A percentile compares a stretch with the other conserved stretches of the same genome.
These are phyloP conservation scores for Plasmodium vivax DNA, from an alignment of 169 alveolate species.

Conservation along the genomic window DNA sequence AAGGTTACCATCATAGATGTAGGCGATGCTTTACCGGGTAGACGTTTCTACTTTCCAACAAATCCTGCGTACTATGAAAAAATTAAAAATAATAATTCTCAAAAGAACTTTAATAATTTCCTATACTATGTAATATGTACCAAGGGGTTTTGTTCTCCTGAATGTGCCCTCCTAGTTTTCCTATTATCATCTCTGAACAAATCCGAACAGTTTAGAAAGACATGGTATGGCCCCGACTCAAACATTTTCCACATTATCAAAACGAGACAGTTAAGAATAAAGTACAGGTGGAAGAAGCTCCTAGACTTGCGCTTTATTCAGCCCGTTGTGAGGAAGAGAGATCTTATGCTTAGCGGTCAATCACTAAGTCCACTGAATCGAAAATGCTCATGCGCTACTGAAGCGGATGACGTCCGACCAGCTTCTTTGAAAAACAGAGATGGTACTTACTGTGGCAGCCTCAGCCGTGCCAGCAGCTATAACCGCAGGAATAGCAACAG, in stretches of 20 bases:
- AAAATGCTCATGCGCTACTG: background rate
- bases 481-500: background rate
- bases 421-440: background rate
- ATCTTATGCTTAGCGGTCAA: background rate
- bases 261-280: constrained; percentile 75
- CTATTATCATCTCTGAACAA: constrained; percentile 77
- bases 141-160: constrained; percentile 83
- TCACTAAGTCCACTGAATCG: background rate
- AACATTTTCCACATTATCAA: constrained; percentile 54
- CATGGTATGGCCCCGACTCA: constrained; percentile 78
- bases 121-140: constrained; percentile 80
- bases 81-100: constrained; percentile 41
- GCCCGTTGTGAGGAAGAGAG: constrained; percentile 41
- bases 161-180: constrained; percentile 82
- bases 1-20: constrained; percentile 80
- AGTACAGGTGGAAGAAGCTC: constrained; percentile 77
- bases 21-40: constrained; percentile 84
- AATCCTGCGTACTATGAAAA: constrained; percentile 76
- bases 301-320: constrained; percentile 68
- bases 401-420: background rate
- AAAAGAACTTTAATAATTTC: constrained; percentile 47
- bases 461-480: background rate
- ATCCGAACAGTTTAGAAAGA: constrained; percentile 77
- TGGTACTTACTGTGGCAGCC: background rate
- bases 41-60: constrained; percentile 77